Percentiles rank a stretch among this genome's conserved stretches.
Evolutionary conservation across 257 asterid species (phyloP).

Genomic region (Penstemon davidsonii): DNA sequence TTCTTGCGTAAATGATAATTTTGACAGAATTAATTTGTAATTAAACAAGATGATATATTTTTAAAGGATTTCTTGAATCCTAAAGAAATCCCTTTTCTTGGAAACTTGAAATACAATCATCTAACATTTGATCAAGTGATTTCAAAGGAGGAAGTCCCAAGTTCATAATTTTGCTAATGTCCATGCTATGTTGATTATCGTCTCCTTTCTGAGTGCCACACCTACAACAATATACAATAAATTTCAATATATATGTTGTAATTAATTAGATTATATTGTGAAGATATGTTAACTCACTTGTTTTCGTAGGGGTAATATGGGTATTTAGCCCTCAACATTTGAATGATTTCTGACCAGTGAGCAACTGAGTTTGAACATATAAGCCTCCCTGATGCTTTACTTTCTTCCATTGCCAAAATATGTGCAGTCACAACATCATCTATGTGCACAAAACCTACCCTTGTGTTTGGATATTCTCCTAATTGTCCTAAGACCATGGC

Average conservation of each 20-base stretch:
- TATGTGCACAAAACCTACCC: constrained; percentile 83
- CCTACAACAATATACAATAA: constrained; percentile 32
- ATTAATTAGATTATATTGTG: too few relatives aligned
- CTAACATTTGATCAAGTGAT: constrained; percentile 71
- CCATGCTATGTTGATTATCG: constrained; percentile 48
- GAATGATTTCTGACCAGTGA: constrained; percentile 80
- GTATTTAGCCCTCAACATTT: constrained; percentile 61
- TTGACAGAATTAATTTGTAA: background rate
- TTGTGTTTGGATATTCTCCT: constrained; percentile 72
- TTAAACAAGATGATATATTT: background rate
- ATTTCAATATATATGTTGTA: too few relatives aligned
- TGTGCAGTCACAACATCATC: constrained; percentile 88
- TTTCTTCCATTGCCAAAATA: constrained; percentile 78
- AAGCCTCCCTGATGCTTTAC: constrained; percentile 72
- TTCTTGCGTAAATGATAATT: background rate
- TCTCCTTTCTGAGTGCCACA: constrained; percentile 64
- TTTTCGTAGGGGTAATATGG: constrained; percentile 67
- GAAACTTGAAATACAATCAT: constrained; percentile 81
- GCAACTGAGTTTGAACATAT: constrained; percentile 76
- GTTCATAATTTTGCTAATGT: too few relatives aligned
- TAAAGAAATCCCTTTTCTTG: constrained; percentile 67
- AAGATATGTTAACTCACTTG: constrained; percentile 43
- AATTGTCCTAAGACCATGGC: constrained; percentile 39
- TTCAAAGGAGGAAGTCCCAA: constrained; percentile 25
- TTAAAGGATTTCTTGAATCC: background rate